A percentile compares a stretch with the other conserved stretches of the same genome.
Conservation (phyloP, 306 rosid species). For the Comarum palustre region DNA sequence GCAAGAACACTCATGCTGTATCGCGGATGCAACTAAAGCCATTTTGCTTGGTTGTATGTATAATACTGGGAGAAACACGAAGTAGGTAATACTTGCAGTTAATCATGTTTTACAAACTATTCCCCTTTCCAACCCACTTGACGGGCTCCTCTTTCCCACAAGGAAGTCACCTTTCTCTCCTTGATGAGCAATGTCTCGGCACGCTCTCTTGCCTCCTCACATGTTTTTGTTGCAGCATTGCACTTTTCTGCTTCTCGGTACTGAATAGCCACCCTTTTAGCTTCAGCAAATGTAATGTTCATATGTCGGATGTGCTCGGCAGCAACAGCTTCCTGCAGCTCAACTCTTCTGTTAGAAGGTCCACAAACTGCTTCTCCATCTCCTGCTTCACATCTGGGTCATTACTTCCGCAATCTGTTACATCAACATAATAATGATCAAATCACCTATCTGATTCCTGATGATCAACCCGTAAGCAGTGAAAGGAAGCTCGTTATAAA, state of each 20-base stretch:
- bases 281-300: constrained; percentile 81
- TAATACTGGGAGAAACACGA: constrained; percentile 25
- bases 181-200: constrained; percentile 65
- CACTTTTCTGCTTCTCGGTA: constrained; percentile 98
- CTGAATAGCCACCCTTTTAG: constrained; percentile 82
- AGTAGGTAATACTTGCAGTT: constrained; percentile 28
- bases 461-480: not conserved
- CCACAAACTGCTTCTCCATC: constrained; percentile 97
- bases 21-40: constrained; percentile 43
- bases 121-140: constrained; percentile 87
- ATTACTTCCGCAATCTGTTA: constrained; percentile 78
- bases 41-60: constrained; percentile 47
- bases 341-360: constrained; percentile 81
- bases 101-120: constrained; percentile 25
- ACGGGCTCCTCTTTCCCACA: constrained; percentile 84
- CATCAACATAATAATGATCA: constrained; percentile 21
- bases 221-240: constrained; percentile 83
- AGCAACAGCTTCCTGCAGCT: constrained; percentile 78
- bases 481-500: not conserved
- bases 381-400: constrained; percentile 90
- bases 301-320: constrained; percentile 68
- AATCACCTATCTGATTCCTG: not conserved
- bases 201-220: constrained; percentile 87
- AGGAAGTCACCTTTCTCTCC: constrained; percentile 66
- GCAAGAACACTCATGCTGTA: constrained; percentile 22